Conservation (phyloP, 306 rosid genomes). For the Quercus ilex region DNA sequence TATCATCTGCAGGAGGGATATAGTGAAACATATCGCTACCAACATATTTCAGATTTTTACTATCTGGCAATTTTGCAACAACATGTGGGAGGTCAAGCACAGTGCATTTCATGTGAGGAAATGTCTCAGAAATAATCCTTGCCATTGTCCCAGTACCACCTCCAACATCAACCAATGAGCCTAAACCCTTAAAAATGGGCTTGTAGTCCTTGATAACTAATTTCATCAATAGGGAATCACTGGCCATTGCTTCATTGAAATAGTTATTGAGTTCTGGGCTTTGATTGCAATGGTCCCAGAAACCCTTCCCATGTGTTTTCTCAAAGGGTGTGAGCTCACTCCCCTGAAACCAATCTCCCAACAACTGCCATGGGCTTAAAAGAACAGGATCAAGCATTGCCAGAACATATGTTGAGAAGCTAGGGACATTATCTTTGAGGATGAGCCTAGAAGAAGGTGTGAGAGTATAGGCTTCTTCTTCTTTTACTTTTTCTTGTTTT, state of each 20-base stretch:
- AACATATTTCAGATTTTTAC: slow-evolving; percentile 38
- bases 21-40: slow-evolving; percentile 51
- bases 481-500: not conserved
- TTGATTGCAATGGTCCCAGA: slow-evolving; percentile 29
- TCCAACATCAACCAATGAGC: slow-evolving; percentile 35
- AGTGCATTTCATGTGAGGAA: slow-evolving; percentile 46
- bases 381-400: slow-evolving; percentile 16
- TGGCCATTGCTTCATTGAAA: slow-evolving; percentile 41
- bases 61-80: slow-evolving; percentile 27
- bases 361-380: slow-evolving; percentile 21
- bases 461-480: slow-evolving; percentile 32
- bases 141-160: slow-evolving; percentile 23
- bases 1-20: slow-evolving; percentile 44
- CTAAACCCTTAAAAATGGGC: slow-evolving; percentile 41
- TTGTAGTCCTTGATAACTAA: slow-evolving; percentile 28
- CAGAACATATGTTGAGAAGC: not conserved
- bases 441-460: slow-evolving; percentile 49
- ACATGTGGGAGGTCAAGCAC: slow-evolving; percentile 49
- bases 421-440: slow-evolving; percentile 15
- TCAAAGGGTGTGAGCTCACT: slow-evolving; percentile 20
- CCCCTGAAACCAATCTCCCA: slow-evolving; percentile 35
- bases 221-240: slow-evolving; percentile 44
- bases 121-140: slow-evolving; percentile 30
- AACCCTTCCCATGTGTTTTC: slow-evolving; percentile 28
- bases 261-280: not conserved